Percentiles rank a stretch among this genome's conserved stretches.
These are phyloP conservation scores for Colletotrichum sp. DNA, from an alignment of 2,329 filamentous ascomycete genomes.

Conservation along the genomic window DNA sequence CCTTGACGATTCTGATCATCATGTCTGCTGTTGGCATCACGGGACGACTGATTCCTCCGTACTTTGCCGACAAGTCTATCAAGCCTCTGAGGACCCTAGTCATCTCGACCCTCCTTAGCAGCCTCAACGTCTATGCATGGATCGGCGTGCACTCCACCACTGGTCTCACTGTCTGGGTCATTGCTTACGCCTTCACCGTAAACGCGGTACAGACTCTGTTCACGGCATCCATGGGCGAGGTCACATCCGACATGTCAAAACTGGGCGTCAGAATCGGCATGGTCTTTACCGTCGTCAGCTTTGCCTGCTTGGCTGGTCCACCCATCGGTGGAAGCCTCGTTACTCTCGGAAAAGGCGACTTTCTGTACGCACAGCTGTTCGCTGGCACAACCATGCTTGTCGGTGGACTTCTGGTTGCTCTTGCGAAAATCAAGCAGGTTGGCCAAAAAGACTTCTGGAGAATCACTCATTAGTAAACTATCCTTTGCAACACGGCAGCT, in stretches of 20 bases:
- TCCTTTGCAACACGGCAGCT: background rate
- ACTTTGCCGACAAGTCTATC: slow-evolving; percentile 22
- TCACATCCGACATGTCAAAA: slow-evolving; percentile 41
- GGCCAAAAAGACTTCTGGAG: slow-evolving; percentile 3
- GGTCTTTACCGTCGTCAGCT: slow-evolving; percentile 42
- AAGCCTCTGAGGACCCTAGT: slow-evolving; percentile 22
- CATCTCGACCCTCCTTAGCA: slow-evolving; percentile 8
- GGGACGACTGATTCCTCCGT: slow-evolving; percentile 22
- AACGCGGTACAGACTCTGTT: slow-evolving; percentile 46
- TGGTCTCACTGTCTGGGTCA: slow-evolving; percentile 35
- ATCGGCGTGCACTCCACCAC: slow-evolving; percentile 36
- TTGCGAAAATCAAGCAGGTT: slow-evolving; percentile 18
- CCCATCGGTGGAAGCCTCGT: slow-evolving; percentile 51
- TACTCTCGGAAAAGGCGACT: background rate
- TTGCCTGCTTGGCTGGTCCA: slow-evolving; percentile 42
- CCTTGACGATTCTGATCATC: slow-evolving; percentile 12
- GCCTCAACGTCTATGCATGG: slow-evolving; percentile 30
- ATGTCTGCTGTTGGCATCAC: slow-evolving; percentile 23
- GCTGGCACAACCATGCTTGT: slow-evolving; percentile 8
- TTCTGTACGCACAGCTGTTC: slow-evolving; percentile 10
- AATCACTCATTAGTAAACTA: background rate
- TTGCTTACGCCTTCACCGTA: slow-evolving; percentile 35
- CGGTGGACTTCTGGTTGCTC: slow-evolving; percentile 5
- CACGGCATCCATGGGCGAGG: slow-evolving; percentile 42
- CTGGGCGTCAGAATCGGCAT: slow-evolving; percentile 46